Conservation (phyloP, 148 eudicot genomes). For the Euryodendron excelsum region DNA sequence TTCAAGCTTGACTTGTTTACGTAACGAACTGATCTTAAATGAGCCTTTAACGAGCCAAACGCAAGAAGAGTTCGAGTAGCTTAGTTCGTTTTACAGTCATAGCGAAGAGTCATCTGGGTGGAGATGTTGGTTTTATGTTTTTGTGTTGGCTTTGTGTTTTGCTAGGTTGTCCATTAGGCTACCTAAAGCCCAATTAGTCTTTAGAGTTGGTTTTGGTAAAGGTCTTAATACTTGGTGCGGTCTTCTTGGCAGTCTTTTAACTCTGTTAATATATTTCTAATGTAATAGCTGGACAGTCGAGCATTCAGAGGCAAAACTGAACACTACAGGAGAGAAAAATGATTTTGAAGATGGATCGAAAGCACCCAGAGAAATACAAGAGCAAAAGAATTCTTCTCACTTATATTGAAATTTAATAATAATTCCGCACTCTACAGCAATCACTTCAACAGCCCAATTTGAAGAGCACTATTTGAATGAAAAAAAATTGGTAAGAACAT, state of each 20-base stretch:
- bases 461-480: conserved; percentile 2
- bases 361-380: neutral
- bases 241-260: neutral
- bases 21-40: too few relatives aligned
- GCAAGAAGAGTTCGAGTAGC: too few relatives aligned
- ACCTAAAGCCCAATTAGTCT: neutral
- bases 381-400: conserved; percentile 4
- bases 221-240: neutral
- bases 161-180: neutral
- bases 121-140: too few relatives aligned
- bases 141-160: too few relatives aligned
- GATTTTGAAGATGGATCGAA: neutral
- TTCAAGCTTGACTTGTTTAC: too few relatives aligned
- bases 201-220: neutral
- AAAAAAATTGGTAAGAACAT: neutral
- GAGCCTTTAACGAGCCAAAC: too few relatives aligned
- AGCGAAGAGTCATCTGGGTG: too few relatives aligned
- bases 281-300: neutral
- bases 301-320: neutral
- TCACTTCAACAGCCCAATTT: conserved; percentile 2
- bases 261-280: neutral
- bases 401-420: neutral
- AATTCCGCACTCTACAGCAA: conserved; percentile 12
- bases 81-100: too few relatives aligned
- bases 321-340: neutral